Evolutionary conservation across 768 basidiomycete species (phyloP), one percentile per base, ranked within the genome.

Genomic region (Agaricus sinodeliciosus): DNA sequence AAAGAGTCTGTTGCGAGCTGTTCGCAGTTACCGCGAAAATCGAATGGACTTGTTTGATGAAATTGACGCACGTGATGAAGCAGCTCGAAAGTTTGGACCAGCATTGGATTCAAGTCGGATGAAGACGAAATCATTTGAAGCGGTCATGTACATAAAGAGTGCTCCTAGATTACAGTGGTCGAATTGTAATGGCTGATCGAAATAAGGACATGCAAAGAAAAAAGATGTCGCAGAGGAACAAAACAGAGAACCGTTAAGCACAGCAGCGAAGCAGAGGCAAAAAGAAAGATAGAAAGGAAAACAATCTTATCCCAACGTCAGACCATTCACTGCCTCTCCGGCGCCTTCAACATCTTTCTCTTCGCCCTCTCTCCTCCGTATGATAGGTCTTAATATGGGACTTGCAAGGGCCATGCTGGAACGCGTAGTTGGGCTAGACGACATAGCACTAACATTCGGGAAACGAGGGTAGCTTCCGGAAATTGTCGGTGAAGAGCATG

Each of bases 271-370:
- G 22, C 45, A 19, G 27, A 28, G 9, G 16, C 16, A 22, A 12
- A 41, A 16, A 48, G 9, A 47, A n/a, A 18, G 34, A 41, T 13
- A 22, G 9, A 41, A 16, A 48, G 9, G 43, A n/a, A 18, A 28
- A 41, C 15, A 31, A 31, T 46, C 55, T 62, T 66, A 73, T 59
- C 66, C 70, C 56, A 80, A 64, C 18, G 70, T 82, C 59, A 91
- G 67, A 18, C 85, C 75, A 56, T 80, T 76, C 34, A 91, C 88
- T 9, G 78, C 87, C 55, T 90, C 87, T 4, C 86, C 89, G 13
- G 88, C 85, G 35, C 87, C 86, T 59, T 87, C 87, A 7, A 91
- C 72, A 55, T 88, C 87, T 54, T 78, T 74, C 58, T 87, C 84
- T 48, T 85, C 85, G 4, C 75, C 76, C 26, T 79, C 67, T 34